These are phyloP conservation scores for Saxophila tyrrhenica DNA, from an alignment of 495 filamentous ascomycete genomes.

Conservation along the genomic window DNA sequence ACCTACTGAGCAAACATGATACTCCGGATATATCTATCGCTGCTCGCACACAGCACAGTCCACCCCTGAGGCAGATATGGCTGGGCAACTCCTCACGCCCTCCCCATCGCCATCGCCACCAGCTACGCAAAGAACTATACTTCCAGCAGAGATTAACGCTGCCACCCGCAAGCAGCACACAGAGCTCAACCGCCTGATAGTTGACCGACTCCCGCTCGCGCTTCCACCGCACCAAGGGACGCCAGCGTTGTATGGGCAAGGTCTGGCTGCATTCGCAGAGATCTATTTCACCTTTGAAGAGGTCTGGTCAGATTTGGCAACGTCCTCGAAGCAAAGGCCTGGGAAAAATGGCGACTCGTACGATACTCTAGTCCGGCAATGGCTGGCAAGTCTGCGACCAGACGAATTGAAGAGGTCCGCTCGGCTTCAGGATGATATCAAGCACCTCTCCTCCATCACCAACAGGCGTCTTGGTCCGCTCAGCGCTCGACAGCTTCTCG, in stretches of 20 bases:
- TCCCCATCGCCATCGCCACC: background rate
- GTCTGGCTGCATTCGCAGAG: slow-evolving; percentile 34
- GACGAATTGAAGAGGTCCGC: slow-evolving; percentile 18
- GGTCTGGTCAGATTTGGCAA: slow-evolving; percentile 20
- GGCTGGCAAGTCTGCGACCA: slow-evolving; percentile 23
- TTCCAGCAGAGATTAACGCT: slow-evolving; percentile 13
- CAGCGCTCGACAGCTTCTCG: too few relatives aligned
- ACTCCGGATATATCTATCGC: background rate
- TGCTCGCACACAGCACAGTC: background rate
- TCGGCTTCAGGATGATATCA: slow-evolving; percentile 22
- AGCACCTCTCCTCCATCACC: slow-evolving; percentile 11
- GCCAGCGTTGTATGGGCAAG: slow-evolving; percentile 31
- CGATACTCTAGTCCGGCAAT: slow-evolving; percentile 2
- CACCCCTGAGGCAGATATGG: too few relatives aligned
- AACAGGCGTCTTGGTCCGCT: too few relatives aligned
- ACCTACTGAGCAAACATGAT: slow-evolving; percentile 1
- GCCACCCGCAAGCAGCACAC: slow-evolving; percentile 32
- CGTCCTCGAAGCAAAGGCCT: background rate
- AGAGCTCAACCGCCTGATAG: slow-evolving; percentile 38
- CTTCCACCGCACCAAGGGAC: slow-evolving; percentile 31
- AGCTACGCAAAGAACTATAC: background rate
- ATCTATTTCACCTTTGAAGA: slow-evolving; percentile 39
- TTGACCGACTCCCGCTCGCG: slow-evolving; percentile 34
- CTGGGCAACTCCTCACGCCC: slow-evolving; percentile 2
- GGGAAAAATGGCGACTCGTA: background rate